phyloP scores from a whole-genome alignment of 2,329 filamentous ascomycete genomes.

The Clonostachys byssicola region DNA sequence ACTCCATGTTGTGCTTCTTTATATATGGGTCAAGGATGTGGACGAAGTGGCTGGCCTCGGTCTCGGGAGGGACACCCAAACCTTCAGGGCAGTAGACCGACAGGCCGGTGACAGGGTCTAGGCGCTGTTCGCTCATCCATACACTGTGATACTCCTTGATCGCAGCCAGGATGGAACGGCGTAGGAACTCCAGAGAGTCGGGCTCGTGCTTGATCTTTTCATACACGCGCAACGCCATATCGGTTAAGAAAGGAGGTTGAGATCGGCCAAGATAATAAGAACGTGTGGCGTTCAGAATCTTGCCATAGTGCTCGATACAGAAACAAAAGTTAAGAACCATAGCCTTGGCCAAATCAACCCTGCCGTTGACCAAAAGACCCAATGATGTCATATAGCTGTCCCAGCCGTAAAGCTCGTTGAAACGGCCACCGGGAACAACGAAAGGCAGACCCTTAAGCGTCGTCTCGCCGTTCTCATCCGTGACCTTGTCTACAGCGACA shows the following conservation, averaged over 20 bases:
- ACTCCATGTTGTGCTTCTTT: constrained; percentile 76
- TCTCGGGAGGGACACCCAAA: constrained; percentile 84
- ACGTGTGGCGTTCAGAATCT: constrained; percentile 94
- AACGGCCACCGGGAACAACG: constrained; percentile 93
- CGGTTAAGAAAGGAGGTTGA: constrained; percentile 93
- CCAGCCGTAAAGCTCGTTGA: constrained; percentile 99
- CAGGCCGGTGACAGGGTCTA: constrained; percentile 73
- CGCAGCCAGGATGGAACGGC: constrained; percentile 75
- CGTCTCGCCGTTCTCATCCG: constrained; percentile 62
- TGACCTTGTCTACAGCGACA: constrained; percentile 77
- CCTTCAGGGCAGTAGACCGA: constrained; percentile 84
- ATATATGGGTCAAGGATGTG: constrained; percentile 80
- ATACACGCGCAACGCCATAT: constrained; percentile 93
- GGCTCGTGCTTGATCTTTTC: constrained; percentile 88
- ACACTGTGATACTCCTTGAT: constrained; percentile 96
- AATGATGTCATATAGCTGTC: constrained; percentile 98
- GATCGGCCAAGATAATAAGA: constrained; percentile 94
- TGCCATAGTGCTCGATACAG: constrained; percentile 96
- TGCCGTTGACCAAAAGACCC: constrained; percentile 80
- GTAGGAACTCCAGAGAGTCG: constrained; percentile 76
- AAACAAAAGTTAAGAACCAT: constrained; percentile 98
- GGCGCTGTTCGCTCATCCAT: constrained; percentile 75
- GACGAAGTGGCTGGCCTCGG: constrained; percentile 80
- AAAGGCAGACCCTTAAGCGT: constrained; percentile 81
- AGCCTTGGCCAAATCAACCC: constrained; percentile 80